Evolutionary conservation across 495 filamentous ascomycete genomes (phyloP).

Genomic region (Chaetomidium leptoderma): DNA sequence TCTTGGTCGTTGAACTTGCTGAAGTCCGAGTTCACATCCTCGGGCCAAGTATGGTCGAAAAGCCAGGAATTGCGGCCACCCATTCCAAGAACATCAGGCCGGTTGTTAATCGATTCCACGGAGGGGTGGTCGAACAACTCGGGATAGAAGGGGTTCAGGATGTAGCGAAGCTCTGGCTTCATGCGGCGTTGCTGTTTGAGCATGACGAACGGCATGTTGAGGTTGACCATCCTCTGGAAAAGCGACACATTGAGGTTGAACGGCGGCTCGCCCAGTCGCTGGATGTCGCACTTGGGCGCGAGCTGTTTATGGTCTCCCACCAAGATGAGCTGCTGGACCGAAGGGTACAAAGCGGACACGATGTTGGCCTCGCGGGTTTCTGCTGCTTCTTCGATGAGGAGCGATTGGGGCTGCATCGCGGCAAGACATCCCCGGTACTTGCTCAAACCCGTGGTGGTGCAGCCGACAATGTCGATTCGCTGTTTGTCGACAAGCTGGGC

Average conservation of each 20-base stretch:
- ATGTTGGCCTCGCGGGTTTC: slow-evolving; percentile 55
- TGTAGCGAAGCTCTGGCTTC: slow-evolving; percentile 59
- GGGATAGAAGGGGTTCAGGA: slow-evolving; percentile 63
- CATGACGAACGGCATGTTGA: slow-evolving; percentile 59
- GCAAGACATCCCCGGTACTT: slow-evolving; percentile 77
- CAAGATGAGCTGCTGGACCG: slow-evolving; percentile 51
- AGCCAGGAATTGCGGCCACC: slow-evolving; percentile 62
- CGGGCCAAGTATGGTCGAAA: slow-evolving; percentile 67
- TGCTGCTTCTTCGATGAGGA: slow-evolving; percentile 57
- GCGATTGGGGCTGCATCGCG: slow-evolving; percentile 58
- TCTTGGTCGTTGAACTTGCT: slow-evolving; percentile 73
- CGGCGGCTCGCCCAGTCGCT: slow-evolving; percentile 72
- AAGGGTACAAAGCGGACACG: slow-evolving; percentile 50
- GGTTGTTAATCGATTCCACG: slow-evolving; percentile 47
- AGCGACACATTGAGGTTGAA: slow-evolving; percentile 47
- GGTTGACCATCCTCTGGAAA: slow-evolving; percentile 63
- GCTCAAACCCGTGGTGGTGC: slow-evolving; percentile 68
- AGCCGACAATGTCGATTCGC: slow-evolving; percentile 45
- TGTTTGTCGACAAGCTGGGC: slow-evolving; percentile 25
- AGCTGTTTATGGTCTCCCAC: slow-evolving; percentile 57
- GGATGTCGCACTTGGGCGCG: slow-evolving; percentile 44
- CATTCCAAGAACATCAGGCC: slow-evolving; percentile 73
- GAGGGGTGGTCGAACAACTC: slow-evolving; percentile 63
- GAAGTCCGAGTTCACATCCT: slow-evolving; percentile 58
- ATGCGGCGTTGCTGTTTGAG: slow-evolving; percentile 68